These are phyloP conservation scores for Carallia brachiata DNA, from an alignment of 345 rosid species.

Conservation along the genomic window DNA sequence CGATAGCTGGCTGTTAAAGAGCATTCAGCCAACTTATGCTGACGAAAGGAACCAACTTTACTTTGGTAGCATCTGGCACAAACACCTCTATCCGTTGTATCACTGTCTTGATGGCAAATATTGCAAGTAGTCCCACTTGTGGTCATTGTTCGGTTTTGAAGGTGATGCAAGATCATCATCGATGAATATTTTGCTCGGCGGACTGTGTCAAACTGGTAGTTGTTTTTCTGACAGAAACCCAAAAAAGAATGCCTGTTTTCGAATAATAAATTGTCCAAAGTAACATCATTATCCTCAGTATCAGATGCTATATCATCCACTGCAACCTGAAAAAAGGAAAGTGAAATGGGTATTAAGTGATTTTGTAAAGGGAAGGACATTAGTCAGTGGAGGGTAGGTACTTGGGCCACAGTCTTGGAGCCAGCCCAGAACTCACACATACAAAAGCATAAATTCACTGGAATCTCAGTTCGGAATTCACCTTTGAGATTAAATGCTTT, in stretches of 20 bases:
- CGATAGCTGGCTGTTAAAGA: constrained; percentile 14
- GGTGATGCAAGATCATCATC: constrained; percentile 71
- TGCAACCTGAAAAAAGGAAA: constrained; percentile 32
- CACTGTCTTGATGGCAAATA: constrained; percentile 38
- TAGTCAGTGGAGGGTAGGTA: too few relatives aligned
- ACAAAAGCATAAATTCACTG: background rate
- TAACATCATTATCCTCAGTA: constrained; percentile 49
- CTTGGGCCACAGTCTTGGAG: too few relatives aligned
- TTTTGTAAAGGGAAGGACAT: constrained; percentile 1
- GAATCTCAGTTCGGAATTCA: constrained; percentile 16
- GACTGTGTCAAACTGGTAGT: constrained; percentile 60
- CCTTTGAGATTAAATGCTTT: constrained; percentile 57
- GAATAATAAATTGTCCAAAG: constrained; percentile 38
- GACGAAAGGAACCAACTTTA: constrained; percentile 18
- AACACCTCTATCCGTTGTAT: constrained; percentile 14
- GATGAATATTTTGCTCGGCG: constrained; percentile 74
- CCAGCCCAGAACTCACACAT: background rate
- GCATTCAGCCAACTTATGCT: constrained; percentile 24
- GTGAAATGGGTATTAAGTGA: background rate
- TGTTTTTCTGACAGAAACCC: constrained; percentile 48
- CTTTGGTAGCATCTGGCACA: constrained; percentile 44
- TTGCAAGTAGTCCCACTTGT: constrained; percentile 26
- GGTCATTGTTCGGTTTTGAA: constrained; percentile 27
- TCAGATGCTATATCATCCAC: constrained; percentile 40
- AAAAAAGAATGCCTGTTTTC: constrained; percentile 55